Evolutionary conservation across 495 filamentous ascomycete species (phyloP).

Genomic region (Aspergillus homomorphus): DNA sequence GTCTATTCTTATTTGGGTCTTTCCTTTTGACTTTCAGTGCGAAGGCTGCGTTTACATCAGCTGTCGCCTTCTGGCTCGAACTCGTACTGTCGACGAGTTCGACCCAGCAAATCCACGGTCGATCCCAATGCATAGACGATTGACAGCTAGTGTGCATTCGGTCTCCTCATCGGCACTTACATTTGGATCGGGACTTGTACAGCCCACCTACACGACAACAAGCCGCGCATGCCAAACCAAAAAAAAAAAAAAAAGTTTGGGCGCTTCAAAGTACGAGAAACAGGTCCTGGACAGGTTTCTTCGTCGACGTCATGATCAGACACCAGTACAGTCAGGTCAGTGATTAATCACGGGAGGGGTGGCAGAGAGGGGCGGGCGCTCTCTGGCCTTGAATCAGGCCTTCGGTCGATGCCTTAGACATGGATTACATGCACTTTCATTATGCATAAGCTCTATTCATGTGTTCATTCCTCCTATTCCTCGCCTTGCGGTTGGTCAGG

Average conservation of each 20-base stretch:
- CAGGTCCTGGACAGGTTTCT: not conserved
- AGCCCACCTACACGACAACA: not conserved
- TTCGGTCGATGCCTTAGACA: not conserved
- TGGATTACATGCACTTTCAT: slow-evolving; percentile 1
- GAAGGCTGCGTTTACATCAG: not conserved
- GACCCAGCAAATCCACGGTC: slow-evolving; percentile 15
- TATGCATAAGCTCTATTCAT: not conserved
- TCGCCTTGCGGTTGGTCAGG: not conserved
- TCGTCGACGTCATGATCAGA: slow-evolving; percentile 2
- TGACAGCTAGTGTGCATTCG: slow-evolving; percentile 1
- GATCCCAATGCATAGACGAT: slow-evolving; percentile 24
- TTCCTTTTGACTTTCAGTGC: not conserved
- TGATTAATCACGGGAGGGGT: slow-evolving; percentile 3
- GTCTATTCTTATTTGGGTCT: slow-evolving; percentile 5
- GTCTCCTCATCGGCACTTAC: not conserved
- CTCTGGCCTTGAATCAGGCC: not conserved
- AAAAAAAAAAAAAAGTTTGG: too few species aligned
- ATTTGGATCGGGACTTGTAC: not conserved
- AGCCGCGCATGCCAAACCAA: not conserved
- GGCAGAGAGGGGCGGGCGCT: too few species aligned
- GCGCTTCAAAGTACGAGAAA: not conserved
- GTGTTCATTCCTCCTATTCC: not conserved
- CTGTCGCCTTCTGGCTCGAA: slow-evolving; percentile 8
- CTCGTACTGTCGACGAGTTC: not conserved
- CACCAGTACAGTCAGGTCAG: not conserved